A percentile compares a stretch with the other conserved stretches of the same genome.
phyloP scores from a whole-genome alignment of 2,329 filamentous ascomycete species.

The Hypoxylon sp. region DNA sequence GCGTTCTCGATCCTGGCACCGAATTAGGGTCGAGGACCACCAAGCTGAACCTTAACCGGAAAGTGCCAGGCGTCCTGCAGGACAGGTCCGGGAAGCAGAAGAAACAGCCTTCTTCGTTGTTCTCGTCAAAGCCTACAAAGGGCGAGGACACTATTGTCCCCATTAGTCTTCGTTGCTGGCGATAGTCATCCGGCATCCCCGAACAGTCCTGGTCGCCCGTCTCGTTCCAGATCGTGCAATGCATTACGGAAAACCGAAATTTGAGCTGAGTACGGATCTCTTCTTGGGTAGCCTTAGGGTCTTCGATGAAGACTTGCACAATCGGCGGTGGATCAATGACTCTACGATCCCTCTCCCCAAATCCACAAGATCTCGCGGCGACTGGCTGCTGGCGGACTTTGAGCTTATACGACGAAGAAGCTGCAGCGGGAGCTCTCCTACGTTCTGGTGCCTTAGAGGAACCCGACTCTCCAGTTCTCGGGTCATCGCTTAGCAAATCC shows the following conservation, averaged over 20 bases:
- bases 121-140: conserved; percentile 82
- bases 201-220: conserved; percentile 77
- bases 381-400: conserved; percentile 82
- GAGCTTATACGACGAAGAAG: conserved; percentile 61
- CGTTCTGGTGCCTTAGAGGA: conserved; percentile 47
- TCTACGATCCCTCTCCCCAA: conserved; percentile 84
- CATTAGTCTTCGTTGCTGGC: conserved; percentile 82
- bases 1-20: conserved; percentile 66
- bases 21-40: conserved; percentile 78
- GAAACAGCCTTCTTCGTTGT: conserved; percentile 81
- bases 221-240: conserved; percentile 82
- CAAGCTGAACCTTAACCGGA: conserved; percentile 80
- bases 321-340: conserved; percentile 90
- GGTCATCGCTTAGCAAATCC: conserved; percentile 51
- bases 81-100: conserved; percentile 89
- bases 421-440: conserved; percentile 30
- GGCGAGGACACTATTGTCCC: conserved; percentile 83
- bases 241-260: conserved; percentile 78
- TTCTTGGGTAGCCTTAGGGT: conserved; percentile 67
- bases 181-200: conserved; percentile 78
- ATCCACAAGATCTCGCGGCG: conserved; percentile 84
- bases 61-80: conserved; percentile 82
- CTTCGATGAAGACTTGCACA: conserved; percentile 78
- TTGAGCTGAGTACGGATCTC: conserved; percentile 68
- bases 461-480: conserved; percentile 37